These are phyloP conservation scores for Prunus mume DNA, from an alignment of 306 rosid species.

Conservation along the genomic window DNA sequence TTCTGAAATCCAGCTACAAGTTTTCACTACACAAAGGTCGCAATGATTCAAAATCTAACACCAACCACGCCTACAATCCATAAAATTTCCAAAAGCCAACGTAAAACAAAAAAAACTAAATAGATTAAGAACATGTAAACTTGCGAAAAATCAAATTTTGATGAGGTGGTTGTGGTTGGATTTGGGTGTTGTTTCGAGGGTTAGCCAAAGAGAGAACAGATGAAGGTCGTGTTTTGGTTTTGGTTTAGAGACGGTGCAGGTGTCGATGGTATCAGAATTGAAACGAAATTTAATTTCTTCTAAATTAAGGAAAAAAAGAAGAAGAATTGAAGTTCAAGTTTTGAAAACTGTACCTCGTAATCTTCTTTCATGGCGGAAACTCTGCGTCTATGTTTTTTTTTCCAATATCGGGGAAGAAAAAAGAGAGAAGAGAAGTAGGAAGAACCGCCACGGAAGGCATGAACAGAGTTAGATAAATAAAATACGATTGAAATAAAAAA, in stretches of 20 bases:
- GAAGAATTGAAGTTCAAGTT: background rate
- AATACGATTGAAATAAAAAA: accelerated
- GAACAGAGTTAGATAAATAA: no score
- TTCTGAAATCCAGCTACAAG: background rate
- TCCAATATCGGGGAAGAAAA: background rate
- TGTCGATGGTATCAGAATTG: background rate
- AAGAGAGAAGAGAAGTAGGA: background rate
- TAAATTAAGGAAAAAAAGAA: no score
- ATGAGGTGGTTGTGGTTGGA: background rate
- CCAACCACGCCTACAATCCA: background rate
- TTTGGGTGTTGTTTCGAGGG: background rate
- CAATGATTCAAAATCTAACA: background rate
- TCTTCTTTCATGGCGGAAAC: conserved; percentile 49
- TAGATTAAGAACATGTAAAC: background rate
- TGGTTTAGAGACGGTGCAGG: background rate
- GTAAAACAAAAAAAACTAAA: background rate
- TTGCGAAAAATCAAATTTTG: background rate
- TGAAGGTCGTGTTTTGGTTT: background rate
- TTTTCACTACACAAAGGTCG: background rate
- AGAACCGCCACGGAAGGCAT: background rate
- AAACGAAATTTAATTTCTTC: background rate
- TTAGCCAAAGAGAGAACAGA: background rate
- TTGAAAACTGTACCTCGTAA: conserved; percentile 44
- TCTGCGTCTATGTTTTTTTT: background rate
- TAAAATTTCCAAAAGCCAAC: background rate